Percentiles rank a stretch among this genome's conserved stretches.
These are phyloP conservation scores for Alternaria consortialis DNA, from an alignment of 2,329 filamentous ascomycete species.

Conservation along the genomic window DNA sequence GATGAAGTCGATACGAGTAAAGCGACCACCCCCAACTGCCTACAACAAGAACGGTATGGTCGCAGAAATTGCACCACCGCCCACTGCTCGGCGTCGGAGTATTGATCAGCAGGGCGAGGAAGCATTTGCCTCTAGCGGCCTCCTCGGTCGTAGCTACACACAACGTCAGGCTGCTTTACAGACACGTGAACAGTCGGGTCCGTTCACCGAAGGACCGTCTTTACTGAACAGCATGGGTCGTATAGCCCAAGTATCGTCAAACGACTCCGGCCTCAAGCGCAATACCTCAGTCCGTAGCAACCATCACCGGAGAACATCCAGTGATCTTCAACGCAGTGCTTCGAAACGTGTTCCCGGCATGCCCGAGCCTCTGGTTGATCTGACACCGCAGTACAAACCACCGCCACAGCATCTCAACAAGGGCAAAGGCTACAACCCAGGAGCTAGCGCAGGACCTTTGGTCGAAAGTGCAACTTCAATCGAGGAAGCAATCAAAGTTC, in stretches of 20 bases:
- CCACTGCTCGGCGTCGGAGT: constrained; percentile 30
- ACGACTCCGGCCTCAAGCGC: constrained; percentile 39
- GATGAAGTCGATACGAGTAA: constrained; percentile 50
- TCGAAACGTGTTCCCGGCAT: constrained; percentile 53
- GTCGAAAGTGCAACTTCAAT: constrained; percentile 58
- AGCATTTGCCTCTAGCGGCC: constrained; percentile 57
- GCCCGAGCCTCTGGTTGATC: constrained; percentile 72
- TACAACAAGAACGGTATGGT: constrained; percentile 33
- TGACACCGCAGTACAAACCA: constrained; percentile 71
- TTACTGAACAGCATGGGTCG: constrained; percentile 60
- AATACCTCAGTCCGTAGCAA: constrained; percentile 45
- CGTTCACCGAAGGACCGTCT: constrained; percentile 67
- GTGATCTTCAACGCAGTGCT: constrained; percentile 56
- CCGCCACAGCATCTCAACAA: constrained; percentile 67
- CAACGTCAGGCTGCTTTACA: constrained; percentile 54
- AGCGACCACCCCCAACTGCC: constrained; percentile 48
- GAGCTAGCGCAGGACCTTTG: constrained; percentile 51
- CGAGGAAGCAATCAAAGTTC: constrained; percentile 54
- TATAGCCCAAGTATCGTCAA: constrained; percentile 35
- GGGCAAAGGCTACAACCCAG: constrained; percentile 60
- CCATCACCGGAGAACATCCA: constrained; percentile 43
- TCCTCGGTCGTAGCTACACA: constrained; percentile 62
- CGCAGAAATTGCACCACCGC: constrained; percentile 27
- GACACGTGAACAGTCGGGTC: constrained; percentile 51
- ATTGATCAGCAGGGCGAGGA: constrained; percentile 41